phyloP scores from a whole-genome alignment of 805 yeast genomes.

The Ogataea wickerhamii region DNA sequence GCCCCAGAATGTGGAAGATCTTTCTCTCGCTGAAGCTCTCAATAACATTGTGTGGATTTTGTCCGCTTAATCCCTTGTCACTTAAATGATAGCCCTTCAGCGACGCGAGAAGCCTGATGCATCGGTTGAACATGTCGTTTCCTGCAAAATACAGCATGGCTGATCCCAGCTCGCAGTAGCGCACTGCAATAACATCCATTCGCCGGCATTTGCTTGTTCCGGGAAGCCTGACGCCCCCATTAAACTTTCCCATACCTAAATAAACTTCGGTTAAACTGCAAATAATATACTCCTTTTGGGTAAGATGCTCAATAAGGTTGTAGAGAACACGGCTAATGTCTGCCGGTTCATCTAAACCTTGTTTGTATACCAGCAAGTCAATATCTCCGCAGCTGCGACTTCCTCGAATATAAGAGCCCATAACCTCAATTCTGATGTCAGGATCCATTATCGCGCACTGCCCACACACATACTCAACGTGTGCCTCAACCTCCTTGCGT shows the following conservation, averaged over 20 bases:
- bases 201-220: slow-evolving; percentile 41
- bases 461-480: slow-evolving; percentile 33
- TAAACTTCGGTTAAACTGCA: slow-evolving; percentile 22
- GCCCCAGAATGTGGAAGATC: slow-evolving; percentile 44
- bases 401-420: slow-evolving; percentile 55
- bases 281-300: slow-evolving; percentile 17
- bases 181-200: slow-evolving; percentile 48
- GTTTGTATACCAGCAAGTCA: slow-evolving; percentile 45
- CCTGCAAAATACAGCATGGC: slow-evolving; percentile 53
- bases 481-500: slow-evolving; percentile 41
- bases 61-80: slow-evolving; percentile 41
- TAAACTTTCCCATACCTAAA: slow-evolving; percentile 28
- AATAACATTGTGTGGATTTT: slow-evolving; percentile 23
- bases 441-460: slow-evolving; percentile 31
- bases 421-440: slow-evolving; percentile 34
- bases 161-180: slow-evolving; percentile 44
- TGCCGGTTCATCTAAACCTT: slow-evolving; percentile 26
- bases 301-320: slow-evolving; percentile 12
- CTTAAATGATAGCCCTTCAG: slow-evolving; percentile 37
- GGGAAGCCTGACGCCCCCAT: slow-evolving; percentile 35
- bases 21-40: slow-evolving; percentile 42
- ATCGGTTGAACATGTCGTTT: slow-evolving; percentile 47
- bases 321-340: slow-evolving; percentile 15
- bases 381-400: slow-evolving; percentile 47
- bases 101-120: slow-evolving; percentile 40